Evolutionary conservation across 495 filamentous ascomycete species (phyloP).

Genomic region (Tuber borchii): DNA sequence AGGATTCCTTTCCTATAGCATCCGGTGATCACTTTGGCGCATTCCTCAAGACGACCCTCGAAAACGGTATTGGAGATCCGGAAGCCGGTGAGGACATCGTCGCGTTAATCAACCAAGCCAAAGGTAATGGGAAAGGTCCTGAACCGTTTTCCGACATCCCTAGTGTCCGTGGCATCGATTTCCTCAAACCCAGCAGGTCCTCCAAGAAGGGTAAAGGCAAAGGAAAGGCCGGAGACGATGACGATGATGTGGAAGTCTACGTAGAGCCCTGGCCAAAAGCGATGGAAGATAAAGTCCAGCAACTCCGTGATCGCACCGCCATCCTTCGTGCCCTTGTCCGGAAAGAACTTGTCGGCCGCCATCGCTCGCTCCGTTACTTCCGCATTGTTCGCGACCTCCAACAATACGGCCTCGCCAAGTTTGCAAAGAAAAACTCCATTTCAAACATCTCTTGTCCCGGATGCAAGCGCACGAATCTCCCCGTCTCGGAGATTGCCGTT

Average conservation of each 20-base stretch:
- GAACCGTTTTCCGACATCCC: conserved; percentile 24
- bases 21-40: conserved; percentile 29
- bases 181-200: conserved; percentile 20
- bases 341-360: conserved; percentile 40
- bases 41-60: conserved; percentile 30
- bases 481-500: conserved; percentile 42
- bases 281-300: conserved; percentile 33
- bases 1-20: conserved; percentile 16
- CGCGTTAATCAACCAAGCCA: conserved; percentile 37
- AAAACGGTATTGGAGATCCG: conserved; percentile 37
- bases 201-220: conserved; percentile 24
- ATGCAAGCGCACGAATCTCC: conserved; percentile 37
- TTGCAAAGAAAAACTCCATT: conserved; percentile 31
- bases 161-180: conserved; percentile 20
- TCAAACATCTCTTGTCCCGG: conserved; percentile 40
- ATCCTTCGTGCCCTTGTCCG: conserved; percentile 32
- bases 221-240: conserved; percentile 10
- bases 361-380: conserved; percentile 42
- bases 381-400: conserved; percentile 40
- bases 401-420: conserved; percentile 33
- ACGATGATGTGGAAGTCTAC: conserved; percentile 26
- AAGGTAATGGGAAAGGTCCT: conserved; percentile 27
- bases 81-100: conserved; percentile 35
- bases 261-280: conserved; percentile 32
- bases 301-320: conserved; percentile 38